These are phyloP conservation scores for Picochlorum sp. DNA, from an alignment of 139 green algal species.

Conservation along the genomic window DNA sequence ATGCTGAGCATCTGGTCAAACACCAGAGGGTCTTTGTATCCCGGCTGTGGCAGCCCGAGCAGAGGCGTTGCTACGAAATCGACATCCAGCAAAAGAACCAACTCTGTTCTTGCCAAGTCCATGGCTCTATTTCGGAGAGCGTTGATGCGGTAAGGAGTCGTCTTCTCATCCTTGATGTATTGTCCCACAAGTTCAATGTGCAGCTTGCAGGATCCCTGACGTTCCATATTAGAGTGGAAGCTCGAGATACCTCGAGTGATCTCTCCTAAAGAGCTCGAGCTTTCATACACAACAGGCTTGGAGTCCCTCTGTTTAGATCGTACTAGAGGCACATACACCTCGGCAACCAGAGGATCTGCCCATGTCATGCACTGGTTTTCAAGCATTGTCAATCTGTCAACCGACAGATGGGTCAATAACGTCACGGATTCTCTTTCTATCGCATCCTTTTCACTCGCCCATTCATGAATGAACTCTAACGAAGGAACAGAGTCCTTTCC, in stretches of 20 bases:
- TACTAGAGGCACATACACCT: conserved; percentile 11
- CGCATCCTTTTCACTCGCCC: background rate
- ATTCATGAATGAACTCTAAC: conserved; percentile 1
- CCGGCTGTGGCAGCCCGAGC: conserved; percentile 3
- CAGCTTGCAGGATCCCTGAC: background rate
- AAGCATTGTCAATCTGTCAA: conserved; percentile 16
- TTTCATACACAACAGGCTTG: background rate
- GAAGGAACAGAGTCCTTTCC: background rate
- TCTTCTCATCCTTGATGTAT: background rate
- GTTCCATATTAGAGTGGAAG: conserved; percentile 9
- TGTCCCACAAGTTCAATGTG: conserved; percentile 7
- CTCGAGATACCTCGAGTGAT: conserved; percentile 6
- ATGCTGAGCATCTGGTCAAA: conserved; percentile 6
- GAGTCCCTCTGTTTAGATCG: background rate
- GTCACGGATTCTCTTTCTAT: background rate
- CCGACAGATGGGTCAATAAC: conserved; percentile 10
- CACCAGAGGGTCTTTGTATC: conserved; percentile 7
- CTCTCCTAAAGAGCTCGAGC: background rate
- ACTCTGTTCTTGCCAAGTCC: conserved; percentile 2
- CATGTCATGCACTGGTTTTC: conserved; percentile 18
- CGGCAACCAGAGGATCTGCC: conserved; percentile 4
- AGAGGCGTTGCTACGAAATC: conserved; percentile 13
- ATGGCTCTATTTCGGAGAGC: conserved; percentile 8
- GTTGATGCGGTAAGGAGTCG: conserved; percentile 2
- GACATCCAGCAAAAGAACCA: conserved; percentile 7